Conservation (phyloP, 495 filamentous ascomycete genomes). For the Aspergillus biplanus region DNA sequence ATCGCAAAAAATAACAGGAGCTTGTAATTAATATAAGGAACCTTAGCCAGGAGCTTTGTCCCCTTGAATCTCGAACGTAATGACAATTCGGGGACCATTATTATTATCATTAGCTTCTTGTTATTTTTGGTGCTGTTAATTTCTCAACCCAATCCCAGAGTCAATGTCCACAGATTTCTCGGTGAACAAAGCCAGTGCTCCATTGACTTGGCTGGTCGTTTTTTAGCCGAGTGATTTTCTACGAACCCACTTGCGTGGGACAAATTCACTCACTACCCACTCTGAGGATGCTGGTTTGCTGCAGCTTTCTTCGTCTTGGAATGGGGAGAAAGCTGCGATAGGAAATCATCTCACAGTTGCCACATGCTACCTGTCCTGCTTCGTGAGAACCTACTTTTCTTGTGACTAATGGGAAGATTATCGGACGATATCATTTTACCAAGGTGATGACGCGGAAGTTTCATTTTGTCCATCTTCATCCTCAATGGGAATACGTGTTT, state of each 20-base stretch:
- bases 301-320: slow-evolving; percentile 11
- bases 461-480: background rate
- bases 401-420: slow-evolving; percentile 1
- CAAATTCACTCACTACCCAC: slow-evolving; percentile 20
- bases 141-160: too few species aligned
- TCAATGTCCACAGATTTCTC: too few species aligned
- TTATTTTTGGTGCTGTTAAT: too few species aligned
- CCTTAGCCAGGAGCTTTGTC: background rate
- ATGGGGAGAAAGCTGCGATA: slow-evolving; percentile 1
- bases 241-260: slow-evolving; percentile 10
- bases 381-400: background rate
- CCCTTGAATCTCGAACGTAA: too few species aligned
- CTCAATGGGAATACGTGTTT: background rate
- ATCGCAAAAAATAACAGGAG: background rate
- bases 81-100: too few species aligned
- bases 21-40: background rate
- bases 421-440: background rate
- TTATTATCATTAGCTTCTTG: too few species aligned
- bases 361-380: slow-evolving; percentile 1
- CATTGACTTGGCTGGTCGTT: background rate
- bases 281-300: slow-evolving; percentile 11
- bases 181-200: background rate
- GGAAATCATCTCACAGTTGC: background rate
- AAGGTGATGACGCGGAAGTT: background rate
- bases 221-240: slow-evolving; percentile 10